A percentile compares a stretch with the other conserved stretches of the same genome.
phyloP scores from a whole-genome alignment of 2,329 filamentous ascomycete species.

The Talaromyces sp. region DNA sequence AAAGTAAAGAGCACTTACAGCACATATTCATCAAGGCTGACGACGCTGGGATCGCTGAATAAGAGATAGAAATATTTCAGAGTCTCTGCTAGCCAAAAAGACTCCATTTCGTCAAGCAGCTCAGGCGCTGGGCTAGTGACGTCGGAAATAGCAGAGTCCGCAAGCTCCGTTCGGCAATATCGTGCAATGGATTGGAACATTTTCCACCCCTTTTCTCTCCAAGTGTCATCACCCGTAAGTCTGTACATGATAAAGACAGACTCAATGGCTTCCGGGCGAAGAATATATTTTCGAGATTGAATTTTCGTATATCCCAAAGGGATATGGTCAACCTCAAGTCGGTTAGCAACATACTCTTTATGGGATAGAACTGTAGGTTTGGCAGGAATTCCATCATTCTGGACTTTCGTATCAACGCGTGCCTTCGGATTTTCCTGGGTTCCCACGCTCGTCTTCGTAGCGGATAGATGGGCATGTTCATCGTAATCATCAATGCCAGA shows the following conservation, averaged over 20 bases:
- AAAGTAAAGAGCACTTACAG: slow-evolving; percentile 32
- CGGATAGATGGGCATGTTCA: slow-evolving; percentile 11
- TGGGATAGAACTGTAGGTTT: slow-evolving; percentile 30
- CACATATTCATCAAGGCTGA: slow-evolving; percentile 45
- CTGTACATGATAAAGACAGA: slow-evolving; percentile 74
- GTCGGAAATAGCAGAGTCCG: slow-evolving; percentile 62
- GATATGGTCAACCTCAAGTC: slow-evolving; percentile 41
- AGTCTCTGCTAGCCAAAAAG: slow-evolving; percentile 61
- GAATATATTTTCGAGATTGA: slow-evolving; percentile 33
- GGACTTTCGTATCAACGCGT: slow-evolving; percentile 11
- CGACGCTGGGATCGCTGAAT: slow-evolving; percentile 40
- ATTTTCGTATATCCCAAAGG: slow-evolving; percentile 41
- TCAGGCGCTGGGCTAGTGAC: slow-evolving; percentile 50
- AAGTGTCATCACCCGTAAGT: slow-evolving; percentile 61
- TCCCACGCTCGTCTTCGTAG: slow-evolving; percentile 3
- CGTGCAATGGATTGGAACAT: slow-evolving; percentile 65
- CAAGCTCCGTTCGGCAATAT: slow-evolving; percentile 57
- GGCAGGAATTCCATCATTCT: slow-evolving; percentile 12
- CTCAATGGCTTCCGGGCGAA: slow-evolving; percentile 70
- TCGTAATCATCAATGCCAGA: slow-evolving; percentile 8
- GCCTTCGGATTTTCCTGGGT: slow-evolving; percentile 1
- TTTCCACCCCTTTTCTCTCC: slow-evolving; percentile 65
- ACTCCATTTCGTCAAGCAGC: slow-evolving; percentile 63
- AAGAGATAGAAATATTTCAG: slow-evolving; percentile 46
- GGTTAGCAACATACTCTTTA: slow-evolving; percentile 34